Base-by-base conservation (phyloP, 495 filamentous ascomycete species). In the Bacidia rubella region DNA sequence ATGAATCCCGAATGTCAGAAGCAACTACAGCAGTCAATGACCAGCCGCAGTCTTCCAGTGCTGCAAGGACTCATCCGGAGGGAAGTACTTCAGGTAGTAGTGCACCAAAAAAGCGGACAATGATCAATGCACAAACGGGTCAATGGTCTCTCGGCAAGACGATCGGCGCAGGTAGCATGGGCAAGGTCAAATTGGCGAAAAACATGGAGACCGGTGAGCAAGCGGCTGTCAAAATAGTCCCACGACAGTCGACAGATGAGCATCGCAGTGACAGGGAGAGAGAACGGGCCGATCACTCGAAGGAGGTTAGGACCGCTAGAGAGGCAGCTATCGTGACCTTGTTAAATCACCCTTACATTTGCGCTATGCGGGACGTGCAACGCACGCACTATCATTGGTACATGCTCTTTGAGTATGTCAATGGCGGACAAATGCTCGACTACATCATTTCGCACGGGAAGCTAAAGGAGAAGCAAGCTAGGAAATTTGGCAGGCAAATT, bases 391-490 rank as follows among this genome's bases (percentile, higher is more conserved):
- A 95, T 67, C 92, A 99, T 66, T 99, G 92, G 92, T 99, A 99
- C 66, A 99, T 99, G 92, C 80, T 99, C 21, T 99, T 97, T 63
- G 92, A 99, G 70, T 95, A 95, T 65, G 93, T 99, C 68, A 96
- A 99, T 64, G 92, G 92, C 46, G 93, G 92, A 12, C 92, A 99
- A 66, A 99, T 99, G 92, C 79, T 99, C 41, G 92, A 99, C 70
- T 99, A 99, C 66, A 99, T 99, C 67, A 99, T 99, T 62, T 95
- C 88, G 11, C 92, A 99, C 63, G 93, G 92, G 47, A 83, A 90
- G 54, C 69, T 99, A 60, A 97, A 97, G 72, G 92, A 99, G 70
- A 99, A 99, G 65, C 90, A 95, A 67, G 92, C 92, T 2, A 82
- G 92, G 54, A 99, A 97, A 62, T 99, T 99, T 63, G 90, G 86